These are phyloP conservation scores for Aspergillus quadricinctus DNA, from an alignment of 2,329 filamentous ascomycete genomes.

Conservation along the genomic window DNA sequence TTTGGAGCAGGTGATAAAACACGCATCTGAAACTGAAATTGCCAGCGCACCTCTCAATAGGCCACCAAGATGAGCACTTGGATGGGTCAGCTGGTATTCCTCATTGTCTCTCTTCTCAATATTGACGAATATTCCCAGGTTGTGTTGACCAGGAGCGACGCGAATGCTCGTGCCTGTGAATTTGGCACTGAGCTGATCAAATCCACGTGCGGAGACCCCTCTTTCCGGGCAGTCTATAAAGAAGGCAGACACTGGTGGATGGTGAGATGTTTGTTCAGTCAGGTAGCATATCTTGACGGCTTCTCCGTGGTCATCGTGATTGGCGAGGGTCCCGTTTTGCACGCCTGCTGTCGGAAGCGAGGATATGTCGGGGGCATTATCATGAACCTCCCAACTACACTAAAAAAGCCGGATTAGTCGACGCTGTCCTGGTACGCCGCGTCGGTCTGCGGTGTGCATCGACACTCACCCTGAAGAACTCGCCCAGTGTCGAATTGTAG, in stretches of 20 bases:
- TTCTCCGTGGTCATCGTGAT: conserved; percentile 33
- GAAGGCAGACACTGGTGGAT: conserved; percentile 95
- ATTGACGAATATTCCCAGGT: conserved; percentile 91
- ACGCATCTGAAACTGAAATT: conserved; percentile 84
- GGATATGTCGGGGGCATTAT: conserved; percentile 64
- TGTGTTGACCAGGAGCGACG: conserved; percentile 86
- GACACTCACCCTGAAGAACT: conserved; percentile 81
- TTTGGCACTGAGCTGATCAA: conserved; percentile 94
- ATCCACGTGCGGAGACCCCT: conserved; percentile 81
- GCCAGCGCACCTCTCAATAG: conserved; percentile 81
- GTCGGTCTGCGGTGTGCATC: not conserved
- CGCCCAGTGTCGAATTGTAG: conserved; percentile 93
- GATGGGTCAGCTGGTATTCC: conserved; percentile 92
- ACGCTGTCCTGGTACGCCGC: not conserved
- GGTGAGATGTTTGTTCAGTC: conserved; percentile 96
- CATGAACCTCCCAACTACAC: conserved; percentile 93
- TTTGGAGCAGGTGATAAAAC: conserved; percentile 83
- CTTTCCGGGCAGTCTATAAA: conserved; percentile 89
- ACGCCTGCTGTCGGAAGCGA: conserved; percentile 28
- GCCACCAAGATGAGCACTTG: conserved; percentile 86
- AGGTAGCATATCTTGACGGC: conserved; percentile 83
- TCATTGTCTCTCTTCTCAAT: conserved; percentile 76
- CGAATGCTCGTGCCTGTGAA: conserved; percentile 95
- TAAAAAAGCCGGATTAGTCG: conserved; percentile 33
- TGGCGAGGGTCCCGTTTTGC: conserved; percentile 31